A percentile compares a stretch with the other conserved stretches of the same genome.
These are phyloP conservation scores for Syzygium jambos DNA, from an alignment of 345 rosid genomes.

Conservation along the genomic window DNA sequence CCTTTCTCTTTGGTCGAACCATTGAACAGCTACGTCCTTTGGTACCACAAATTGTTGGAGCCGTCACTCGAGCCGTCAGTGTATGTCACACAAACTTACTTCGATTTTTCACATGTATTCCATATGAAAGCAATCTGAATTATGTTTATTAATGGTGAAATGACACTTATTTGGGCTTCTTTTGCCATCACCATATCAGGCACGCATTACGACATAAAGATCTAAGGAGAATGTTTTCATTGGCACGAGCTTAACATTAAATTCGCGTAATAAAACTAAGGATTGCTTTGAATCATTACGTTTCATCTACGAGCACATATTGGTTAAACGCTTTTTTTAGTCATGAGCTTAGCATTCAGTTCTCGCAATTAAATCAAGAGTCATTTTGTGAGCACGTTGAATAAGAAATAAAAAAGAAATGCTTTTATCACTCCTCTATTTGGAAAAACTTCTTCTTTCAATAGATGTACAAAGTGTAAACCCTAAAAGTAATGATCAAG, in stretches of 20 bases:
- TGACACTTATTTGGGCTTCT: background rate
- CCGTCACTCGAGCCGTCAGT: slow-evolving; percentile 4
- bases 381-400: background rate
- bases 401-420: background rate
- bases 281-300: background rate
- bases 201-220: background rate
- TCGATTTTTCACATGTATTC: background rate
- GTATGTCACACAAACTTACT: background rate
- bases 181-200: background rate
- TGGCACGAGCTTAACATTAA: background rate
- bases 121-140: background rate
- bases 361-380: background rate
- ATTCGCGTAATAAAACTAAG: background rate
- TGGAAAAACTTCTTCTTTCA: too few relatives aligned
- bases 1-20: slow-evolving; percentile 25
- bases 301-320: background rate
- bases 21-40: slow-evolving; percentile 13
- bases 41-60: slow-evolving; percentile 38
- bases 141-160: background rate
- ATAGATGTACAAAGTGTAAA: background rate
- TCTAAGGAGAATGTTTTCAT: background rate
- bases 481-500: too few relatives aligned
- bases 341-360: background rate
- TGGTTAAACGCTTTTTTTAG: background rate
- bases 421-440: background rate